Evolutionary conservation across 805 yeast species (phyloP).

Genomic region (Candida parachauliodes): DNA sequence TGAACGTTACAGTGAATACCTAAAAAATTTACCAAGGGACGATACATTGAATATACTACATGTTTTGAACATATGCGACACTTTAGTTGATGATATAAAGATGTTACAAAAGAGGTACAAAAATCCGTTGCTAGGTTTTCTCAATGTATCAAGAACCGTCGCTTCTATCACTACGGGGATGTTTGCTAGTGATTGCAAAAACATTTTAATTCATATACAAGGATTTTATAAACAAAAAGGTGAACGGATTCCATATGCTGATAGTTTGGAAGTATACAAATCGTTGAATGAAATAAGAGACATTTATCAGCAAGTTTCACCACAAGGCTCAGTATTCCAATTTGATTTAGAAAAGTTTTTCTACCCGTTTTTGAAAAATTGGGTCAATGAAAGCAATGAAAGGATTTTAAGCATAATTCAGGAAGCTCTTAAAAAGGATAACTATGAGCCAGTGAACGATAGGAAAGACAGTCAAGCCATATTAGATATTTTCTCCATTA

Average conservation of each 20-base stretch:
- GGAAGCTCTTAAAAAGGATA: slow-evolving; percentile 57
- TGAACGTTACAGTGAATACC: slow-evolving; percentile 33
- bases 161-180: slow-evolving; percentile 49
- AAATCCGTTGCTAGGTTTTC: slow-evolving; percentile 55
- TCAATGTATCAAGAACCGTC: slow-evolving; percentile 49
- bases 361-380: slow-evolving; percentile 32
- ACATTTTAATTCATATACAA: slow-evolving; percentile 48
- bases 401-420: slow-evolving; percentile 47
- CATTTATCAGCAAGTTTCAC: slow-evolving; percentile 46
- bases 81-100: slow-evolving; percentile 47
- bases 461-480: slow-evolving; percentile 58
- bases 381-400: slow-evolving; percentile 44
- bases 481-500: slow-evolving; percentile 60
- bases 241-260: slow-evolving; percentile 45
- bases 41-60: slow-evolving; percentile 51
- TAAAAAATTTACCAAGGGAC: slow-evolving; percentile 55
- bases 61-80: slow-evolving; percentile 54
- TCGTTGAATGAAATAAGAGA: slow-evolving; percentile 50
- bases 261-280: slow-evolving; percentile 55
- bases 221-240: slow-evolving; percentile 32
- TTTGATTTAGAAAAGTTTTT: slow-evolving; percentile 58
- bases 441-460: slow-evolving; percentile 47
- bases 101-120: slow-evolving; percentile 57
- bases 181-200: slow-evolving; percentile 51
- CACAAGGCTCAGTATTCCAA: slow-evolving; percentile 39